Percentiles rank a stretch among this genome's conserved stretches.
phyloP scores from a whole-genome alignment of 768 basidiomycete genomes.

The Gymnopilus dilepis region DNA sequence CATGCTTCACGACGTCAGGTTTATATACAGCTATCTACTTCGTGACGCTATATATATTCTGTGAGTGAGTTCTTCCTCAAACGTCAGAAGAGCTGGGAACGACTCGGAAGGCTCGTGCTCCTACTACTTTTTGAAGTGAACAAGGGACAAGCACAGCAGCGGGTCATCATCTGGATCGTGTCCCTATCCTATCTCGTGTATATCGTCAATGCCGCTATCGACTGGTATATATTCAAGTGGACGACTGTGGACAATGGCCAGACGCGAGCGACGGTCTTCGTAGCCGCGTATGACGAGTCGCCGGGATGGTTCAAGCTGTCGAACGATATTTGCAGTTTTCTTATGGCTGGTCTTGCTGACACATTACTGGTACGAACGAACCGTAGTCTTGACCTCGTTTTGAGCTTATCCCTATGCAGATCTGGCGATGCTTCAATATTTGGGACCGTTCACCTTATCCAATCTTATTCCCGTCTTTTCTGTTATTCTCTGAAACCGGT shows the following conservation, averaged over 20 bases:
- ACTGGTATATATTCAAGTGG: neutral
- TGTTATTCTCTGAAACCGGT: neutral
- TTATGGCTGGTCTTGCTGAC: neutral
- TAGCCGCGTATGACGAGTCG: neutral
- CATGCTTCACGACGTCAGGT: neutral
- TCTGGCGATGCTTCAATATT: slow-evolving; percentile 8
- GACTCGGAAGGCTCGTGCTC: too few species aligned
- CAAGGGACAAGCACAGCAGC: neutral
- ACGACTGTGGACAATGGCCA: neutral
- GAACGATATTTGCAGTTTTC: neutral
- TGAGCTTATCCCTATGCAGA: too few species aligned
- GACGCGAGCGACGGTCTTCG: neutral
- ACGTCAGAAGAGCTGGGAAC: too few species aligned
- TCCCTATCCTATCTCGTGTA: neutral
- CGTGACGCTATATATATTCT: neutral
- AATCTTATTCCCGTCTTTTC: neutral
- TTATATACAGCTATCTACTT: neutral
- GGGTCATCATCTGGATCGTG: neutral
- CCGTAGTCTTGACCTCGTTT: too few species aligned
- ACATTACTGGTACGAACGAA: neutral
- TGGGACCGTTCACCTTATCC: slow-evolving; percentile 1
- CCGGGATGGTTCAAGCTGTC: neutral
- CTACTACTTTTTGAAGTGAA: neutral
- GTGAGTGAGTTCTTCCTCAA: too few species aligned
- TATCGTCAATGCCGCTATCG: neutral